Evolutionary conservation across 2,329 filamentous ascomycete species (phyloP).

Genomic region (Epichloe sp.): DNA sequence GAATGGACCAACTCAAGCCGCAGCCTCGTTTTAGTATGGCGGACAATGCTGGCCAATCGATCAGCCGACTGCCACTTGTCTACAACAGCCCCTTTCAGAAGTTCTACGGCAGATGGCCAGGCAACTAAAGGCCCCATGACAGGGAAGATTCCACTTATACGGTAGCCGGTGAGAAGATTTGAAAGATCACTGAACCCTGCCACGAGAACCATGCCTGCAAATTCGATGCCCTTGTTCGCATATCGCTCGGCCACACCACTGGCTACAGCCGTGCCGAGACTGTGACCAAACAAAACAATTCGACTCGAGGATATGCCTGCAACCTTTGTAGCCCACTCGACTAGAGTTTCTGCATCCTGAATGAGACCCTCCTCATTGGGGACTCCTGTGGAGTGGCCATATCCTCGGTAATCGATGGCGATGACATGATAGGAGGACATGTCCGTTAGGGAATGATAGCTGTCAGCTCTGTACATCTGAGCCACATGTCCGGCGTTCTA

Average conservation of each 20-base stretch:
- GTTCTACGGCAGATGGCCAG: conserved; percentile 50
- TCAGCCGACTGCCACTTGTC: conserved; percentile 69
- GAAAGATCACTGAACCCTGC: conserved; percentile 67
- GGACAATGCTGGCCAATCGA: conserved; percentile 47
- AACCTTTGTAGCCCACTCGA: conserved; percentile 57
- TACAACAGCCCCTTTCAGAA: conserved; percentile 50
- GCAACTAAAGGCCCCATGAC: conserved; percentile 60
- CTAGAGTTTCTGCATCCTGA: conserved; percentile 58
- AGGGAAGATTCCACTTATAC: conserved; percentile 64
- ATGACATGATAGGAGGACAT: conserved; percentile 67
- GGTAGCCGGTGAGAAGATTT: conserved; percentile 62
- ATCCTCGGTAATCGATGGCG: conserved; percentile 86
- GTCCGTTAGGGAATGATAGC: conserved; percentile 64
- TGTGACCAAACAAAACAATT: conserved; percentile 76
- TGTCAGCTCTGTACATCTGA: conserved; percentile 61
- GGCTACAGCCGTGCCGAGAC: conserved; percentile 75
- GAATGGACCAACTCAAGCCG: conserved; percentile 68
- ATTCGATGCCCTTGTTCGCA: conserved; percentile 45
- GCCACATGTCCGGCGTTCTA: conserved; percentile 80
- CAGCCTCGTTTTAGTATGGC: conserved; percentile 37
- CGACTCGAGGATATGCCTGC: conserved; percentile 53
- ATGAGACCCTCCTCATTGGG: conserved; percentile 75
- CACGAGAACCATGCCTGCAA: conserved; percentile 69
- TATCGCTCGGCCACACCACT: conserved; percentile 63
- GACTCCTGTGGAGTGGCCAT: conserved; percentile 64